phyloP scores from a whole-genome alignment of 2,329 filamentous ascomycete genomes.

The Chaetoscypha palmicola region DNA sequence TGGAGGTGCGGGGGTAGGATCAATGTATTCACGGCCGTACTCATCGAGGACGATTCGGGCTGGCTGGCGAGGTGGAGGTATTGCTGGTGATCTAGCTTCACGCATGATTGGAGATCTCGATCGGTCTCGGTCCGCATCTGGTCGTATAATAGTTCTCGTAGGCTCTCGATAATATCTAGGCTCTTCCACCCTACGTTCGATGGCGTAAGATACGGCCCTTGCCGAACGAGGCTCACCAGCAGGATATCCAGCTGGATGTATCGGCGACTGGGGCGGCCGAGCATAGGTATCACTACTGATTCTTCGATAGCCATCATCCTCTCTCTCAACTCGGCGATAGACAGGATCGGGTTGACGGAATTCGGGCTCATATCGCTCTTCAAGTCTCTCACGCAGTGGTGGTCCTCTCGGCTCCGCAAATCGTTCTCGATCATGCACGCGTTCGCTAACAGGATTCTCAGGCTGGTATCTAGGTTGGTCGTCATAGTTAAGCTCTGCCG shows the following conservation, averaged over 20 bases:
- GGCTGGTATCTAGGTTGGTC: conserved; percentile 39
- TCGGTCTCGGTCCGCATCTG: conserved; percentile 41
- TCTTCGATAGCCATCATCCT: conserved; percentile 24
- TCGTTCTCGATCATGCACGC: conserved; percentile 11
- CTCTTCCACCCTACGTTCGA: conserved; percentile 26
- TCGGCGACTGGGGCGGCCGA: conserved; percentile 25
- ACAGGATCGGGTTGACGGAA: conserved; percentile 20
- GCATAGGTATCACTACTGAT: conserved; percentile 18
- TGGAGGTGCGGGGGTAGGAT: conserved; percentile 38
- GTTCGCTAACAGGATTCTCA: conserved; percentile 15
- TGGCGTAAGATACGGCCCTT: conserved; percentile 23
- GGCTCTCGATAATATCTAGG: conserved; percentile 41
- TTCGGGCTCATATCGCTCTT: conserved; percentile 23
- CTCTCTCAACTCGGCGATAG: conserved; percentile 25
- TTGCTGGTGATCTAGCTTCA: conserved; percentile 40
- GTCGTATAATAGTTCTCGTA: conserved; percentile 41
- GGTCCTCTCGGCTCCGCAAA: conserved; percentile 16
- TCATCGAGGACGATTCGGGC: conserved; percentile 73
- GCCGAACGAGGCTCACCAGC: conserved; percentile 20
- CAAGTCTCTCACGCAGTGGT: conserved; percentile 19
- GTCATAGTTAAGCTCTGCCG: conserved; percentile 36
- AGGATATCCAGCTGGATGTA: conserved; percentile 18
- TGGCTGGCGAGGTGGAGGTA: conserved; percentile 42
- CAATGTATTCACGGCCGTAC: conserved; percentile 73
- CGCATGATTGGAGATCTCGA: conserved; percentile 42